Evolutionary conservation across 164 flowering plant genomes (phyloP).

Genomic region (Dillenia suffruticosa): DNA sequence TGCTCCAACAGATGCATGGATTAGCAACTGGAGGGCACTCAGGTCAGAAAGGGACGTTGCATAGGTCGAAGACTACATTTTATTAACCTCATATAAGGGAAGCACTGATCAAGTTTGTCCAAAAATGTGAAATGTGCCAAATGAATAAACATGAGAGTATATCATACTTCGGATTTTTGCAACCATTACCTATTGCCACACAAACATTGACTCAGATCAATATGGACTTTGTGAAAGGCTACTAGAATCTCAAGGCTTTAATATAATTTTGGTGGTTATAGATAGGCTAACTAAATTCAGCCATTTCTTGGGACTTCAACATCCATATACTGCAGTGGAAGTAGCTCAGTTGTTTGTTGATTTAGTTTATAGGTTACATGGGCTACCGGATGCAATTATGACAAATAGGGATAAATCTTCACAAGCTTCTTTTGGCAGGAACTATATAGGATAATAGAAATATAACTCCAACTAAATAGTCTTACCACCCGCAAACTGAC

Average conservation of each 20-base stretch:
- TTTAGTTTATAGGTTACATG: neutral
- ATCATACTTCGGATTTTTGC: conserved; percentile 3
- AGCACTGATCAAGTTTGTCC: neutral
- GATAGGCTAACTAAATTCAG: neutral
- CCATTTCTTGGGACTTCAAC: neutral
- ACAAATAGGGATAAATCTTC: no score
- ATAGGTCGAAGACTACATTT: neutral
- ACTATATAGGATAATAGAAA: no score
- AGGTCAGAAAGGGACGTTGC: neutral
- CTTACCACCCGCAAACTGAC: no score
- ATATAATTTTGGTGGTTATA: neutral
- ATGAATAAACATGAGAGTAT: neutral
- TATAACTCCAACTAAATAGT: no score
- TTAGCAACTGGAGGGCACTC: conserved; percentile 1
- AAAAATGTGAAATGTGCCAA: conserved; percentile 5
- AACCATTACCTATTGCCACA: conserved; percentile 10
- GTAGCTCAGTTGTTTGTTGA: neutral
- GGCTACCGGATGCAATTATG: neutral
- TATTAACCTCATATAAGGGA: neutral
- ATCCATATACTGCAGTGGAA: neutral
- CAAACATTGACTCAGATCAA: neutral
- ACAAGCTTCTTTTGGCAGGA: no score
- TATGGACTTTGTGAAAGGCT: conserved; percentile 4
- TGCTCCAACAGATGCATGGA: neutral
- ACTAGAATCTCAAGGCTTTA: neutral